Conservation (phyloP, 208 protist genomes). For the Leishmania mexicana region DNA sequence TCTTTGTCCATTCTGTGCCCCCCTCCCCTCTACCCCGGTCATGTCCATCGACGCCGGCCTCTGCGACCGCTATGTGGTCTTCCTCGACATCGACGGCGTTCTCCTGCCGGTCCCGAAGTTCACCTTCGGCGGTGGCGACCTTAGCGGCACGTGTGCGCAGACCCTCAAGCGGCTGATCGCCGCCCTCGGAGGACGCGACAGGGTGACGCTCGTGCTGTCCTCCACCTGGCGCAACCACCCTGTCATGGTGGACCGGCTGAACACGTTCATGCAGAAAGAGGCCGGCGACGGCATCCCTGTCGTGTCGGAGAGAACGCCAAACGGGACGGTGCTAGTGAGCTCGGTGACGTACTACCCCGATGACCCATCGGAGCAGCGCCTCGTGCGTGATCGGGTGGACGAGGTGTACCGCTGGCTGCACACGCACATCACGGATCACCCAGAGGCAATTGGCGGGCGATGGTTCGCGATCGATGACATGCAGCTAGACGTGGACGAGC, state of each 20-base stretch:
- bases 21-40: background rate
- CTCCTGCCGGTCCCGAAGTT: constrained; percentile 81
- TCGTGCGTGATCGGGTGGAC: constrained; percentile 85
- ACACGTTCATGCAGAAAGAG: constrained; percentile 54
- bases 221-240: constrained; percentile 85
- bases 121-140: constrained; percentile 83
- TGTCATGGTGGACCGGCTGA: constrained; percentile 66
- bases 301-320: constrained; percentile 63
- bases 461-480: constrained; percentile 91
- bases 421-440: constrained; percentile 67
- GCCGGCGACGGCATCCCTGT: constrained; percentile 43
- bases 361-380: constrained; percentile 73
- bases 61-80: constrained; percentile 72
- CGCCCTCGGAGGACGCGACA: constrained; percentile 43
- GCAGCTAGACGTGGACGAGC: constrained; percentile 81
- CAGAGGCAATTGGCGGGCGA: constrained; percentile 76
- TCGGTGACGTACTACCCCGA: constrained; percentile 82
- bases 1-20: constrained; percentile 3
- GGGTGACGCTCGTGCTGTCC: constrained; percentile 82
- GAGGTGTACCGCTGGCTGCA: constrained; percentile 81
- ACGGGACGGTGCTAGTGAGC: constrained; percentile 69
- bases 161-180: constrained; percentile 50
- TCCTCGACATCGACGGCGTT: constrained; percentile 88
- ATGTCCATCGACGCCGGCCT: constrained; percentile 34
- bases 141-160: constrained; percentile 54